These are phyloP conservation scores for Colletotrichum limetticola DNA, from an alignment of 2,329 filamentous ascomycete species.

Conservation along the genomic window DNA sequence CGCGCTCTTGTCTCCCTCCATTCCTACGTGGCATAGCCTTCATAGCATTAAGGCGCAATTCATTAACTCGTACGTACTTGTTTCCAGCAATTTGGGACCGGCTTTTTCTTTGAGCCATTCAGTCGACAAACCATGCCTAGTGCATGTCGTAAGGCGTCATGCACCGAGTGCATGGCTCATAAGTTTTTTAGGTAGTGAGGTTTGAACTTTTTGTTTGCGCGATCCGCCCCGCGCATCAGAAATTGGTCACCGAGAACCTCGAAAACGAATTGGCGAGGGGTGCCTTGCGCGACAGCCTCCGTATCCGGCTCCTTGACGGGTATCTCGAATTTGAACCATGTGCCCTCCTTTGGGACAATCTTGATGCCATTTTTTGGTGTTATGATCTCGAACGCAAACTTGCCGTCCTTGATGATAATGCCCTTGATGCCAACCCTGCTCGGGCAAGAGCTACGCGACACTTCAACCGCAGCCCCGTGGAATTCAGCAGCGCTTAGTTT, in stretches of 20 bases:
- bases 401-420: constrained; percentile 89
- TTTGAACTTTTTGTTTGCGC: constrained; percentile 93
- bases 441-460: constrained; percentile 83
- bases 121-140: background rate
- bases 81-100: background rate
- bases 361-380: constrained; percentile 78
- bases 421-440: constrained; percentile 85
- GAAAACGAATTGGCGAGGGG: constrained; percentile 70
- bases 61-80: background rate
- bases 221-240: constrained; percentile 81
- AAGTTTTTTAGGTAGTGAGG: constrained; percentile 80
- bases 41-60: background rate
- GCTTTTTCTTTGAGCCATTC: background rate
- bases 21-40: too few species aligned
- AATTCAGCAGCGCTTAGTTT: constrained; percentile 89
- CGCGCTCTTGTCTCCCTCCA: too few species aligned
- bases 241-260: constrained; percentile 92
- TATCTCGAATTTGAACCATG: constrained; percentile 82
- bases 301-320: constrained; percentile 49
- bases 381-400: constrained; percentile 86
- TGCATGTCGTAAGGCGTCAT: background rate
- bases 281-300: constrained; percentile 28
- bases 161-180: constrained; percentile 53
- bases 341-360: constrained; percentile 88
- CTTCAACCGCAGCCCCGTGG: constrained; percentile 85